Base-by-base conservation (phyloP, 305 asterid genomes). In the Andrographis paniculata region DNA sequence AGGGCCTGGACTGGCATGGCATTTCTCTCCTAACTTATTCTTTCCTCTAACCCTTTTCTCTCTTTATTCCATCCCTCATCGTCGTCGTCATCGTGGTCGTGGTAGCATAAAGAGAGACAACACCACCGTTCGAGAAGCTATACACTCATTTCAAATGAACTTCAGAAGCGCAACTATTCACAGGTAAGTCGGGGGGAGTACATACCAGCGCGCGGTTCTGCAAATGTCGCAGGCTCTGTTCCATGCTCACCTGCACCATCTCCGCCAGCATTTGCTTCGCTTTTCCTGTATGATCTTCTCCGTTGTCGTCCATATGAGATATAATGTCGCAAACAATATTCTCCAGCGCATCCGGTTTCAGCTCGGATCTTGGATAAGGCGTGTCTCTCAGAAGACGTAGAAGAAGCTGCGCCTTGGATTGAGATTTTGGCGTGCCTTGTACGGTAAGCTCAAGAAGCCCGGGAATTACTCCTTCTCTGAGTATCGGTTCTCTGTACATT, bases 191-290 rank as follows among this genome's bases (percentile, higher is more conserved):
- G 17, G 72, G 36, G 20, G 76, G 86, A 52, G 82, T 67, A 66
- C 80, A 76, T 11, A 77, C 77, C 38, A 74, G 50, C 6, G 98
- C 98, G 67, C 96, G 65, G 59, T 80, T 76, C 69, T 91, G 98
- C 72, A 91, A 50, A 55, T 82, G 95, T 51, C 72, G 68, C 43
- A 91, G 74, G 18, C 98, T 91, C 76, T 82, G 94, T 67, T 91
- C 96, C 98, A 86, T 91, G 53, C 98, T 91, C 41, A 91, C 91
- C 53, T 83, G 88, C 27, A 91, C 94, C 98, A 91, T 91, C 62
- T 91, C 98, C 3, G 96, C 74, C n/a, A 91, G 81, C 94, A 91
- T 83, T 65, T 83, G 67, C 45, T 75, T 91, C 13, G 98, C 94
- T 56, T 82, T 91, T 17, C 78, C 93, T 0, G 79, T 61, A 49